phyloP scores from a whole-genome alignment of 495 filamentous ascomycete species.

The Pseudevernia furfuracea region DNA sequence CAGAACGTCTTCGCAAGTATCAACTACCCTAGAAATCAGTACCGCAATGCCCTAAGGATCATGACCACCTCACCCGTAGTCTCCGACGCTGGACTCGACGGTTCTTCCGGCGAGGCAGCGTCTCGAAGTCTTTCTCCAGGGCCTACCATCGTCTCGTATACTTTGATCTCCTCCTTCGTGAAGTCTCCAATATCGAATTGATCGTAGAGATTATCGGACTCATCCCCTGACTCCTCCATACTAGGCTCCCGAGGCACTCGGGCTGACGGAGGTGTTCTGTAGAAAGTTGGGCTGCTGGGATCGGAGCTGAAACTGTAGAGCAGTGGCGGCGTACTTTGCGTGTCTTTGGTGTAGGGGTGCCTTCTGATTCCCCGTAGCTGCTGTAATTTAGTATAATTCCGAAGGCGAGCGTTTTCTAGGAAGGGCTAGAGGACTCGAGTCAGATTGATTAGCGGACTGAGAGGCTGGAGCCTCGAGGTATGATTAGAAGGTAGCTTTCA shows the following conservation, averaged over 20 bases:
- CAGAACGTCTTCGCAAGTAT: too few relatives aligned
- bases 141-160: conserved; percentile 10
- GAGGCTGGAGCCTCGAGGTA: neutral
- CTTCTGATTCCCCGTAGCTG: conserved; percentile 2
- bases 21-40: neutral
- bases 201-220: neutral
- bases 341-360: neutral
- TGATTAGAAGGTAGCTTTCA: neutral
- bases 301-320: neutral
- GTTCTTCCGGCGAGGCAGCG: neutral
- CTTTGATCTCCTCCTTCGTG: conserved; percentile 14
- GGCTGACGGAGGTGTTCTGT: neutral
- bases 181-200: conserved; percentile 15
- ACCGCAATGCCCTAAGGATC: neutral
- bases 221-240: neutral
- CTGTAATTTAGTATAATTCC: neutral
- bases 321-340: neutral
- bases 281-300: neutral
- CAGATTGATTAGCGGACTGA: neutral
- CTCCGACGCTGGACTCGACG: neutral
- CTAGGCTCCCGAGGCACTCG: neutral
- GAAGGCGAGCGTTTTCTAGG: neutral
- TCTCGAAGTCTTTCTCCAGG: conserved; percentile 14
- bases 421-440: neutral
- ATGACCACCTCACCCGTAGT: neutral